Conservation (phyloP, 2,329 filamentous ascomycete genomes). For the Penicillium oxalicum region DNA sequence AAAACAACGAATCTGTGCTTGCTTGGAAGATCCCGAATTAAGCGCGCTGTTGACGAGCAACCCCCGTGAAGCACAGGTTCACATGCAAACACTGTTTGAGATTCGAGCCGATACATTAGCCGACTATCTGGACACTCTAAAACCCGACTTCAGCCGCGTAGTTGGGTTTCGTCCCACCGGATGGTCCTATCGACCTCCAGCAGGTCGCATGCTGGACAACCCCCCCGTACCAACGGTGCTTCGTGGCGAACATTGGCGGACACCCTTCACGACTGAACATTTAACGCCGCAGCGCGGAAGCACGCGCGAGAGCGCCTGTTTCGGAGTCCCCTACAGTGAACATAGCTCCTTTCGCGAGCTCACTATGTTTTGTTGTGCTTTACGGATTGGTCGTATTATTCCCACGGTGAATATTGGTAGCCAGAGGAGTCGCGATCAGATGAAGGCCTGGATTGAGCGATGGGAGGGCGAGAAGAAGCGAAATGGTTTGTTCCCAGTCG, state of each 20-base stretch:
- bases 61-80: constrained; percentile 81
- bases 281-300: constrained; percentile 77
- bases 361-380: constrained; percentile 82
- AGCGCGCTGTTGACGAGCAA: constrained; percentile 69
- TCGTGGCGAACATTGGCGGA: constrained; percentile 67
- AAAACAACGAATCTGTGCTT: constrained; percentile 78
- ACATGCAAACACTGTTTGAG: constrained; percentile 96
- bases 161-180: constrained; percentile 89
- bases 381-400: constrained; percentile 83
- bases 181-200: constrained; percentile 81
- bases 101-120: constrained; percentile 83
- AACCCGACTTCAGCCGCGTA: constrained; percentile 74
- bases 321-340: constrained; percentile 92
- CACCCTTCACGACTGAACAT: constrained; percentile 64
- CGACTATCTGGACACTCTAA: constrained; percentile 77
- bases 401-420: constrained; percentile 86
- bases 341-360: constrained; percentile 93
- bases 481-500: constrained; percentile 52
- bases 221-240: constrained; percentile 61
- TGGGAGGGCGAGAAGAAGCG: constrained; percentile 60
- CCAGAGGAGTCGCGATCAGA: constrained; percentile 57
- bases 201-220: constrained; percentile 55
- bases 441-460: constrained; percentile 61
- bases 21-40: constrained; percentile 80
- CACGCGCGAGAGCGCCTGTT: constrained; percentile 75